A percentile compares a stretch with the other conserved stretches of the same genome.
Evolutionary conservation across 306 rosid species (phyloP).

Genomic region (Cercis canadensis): DNA sequence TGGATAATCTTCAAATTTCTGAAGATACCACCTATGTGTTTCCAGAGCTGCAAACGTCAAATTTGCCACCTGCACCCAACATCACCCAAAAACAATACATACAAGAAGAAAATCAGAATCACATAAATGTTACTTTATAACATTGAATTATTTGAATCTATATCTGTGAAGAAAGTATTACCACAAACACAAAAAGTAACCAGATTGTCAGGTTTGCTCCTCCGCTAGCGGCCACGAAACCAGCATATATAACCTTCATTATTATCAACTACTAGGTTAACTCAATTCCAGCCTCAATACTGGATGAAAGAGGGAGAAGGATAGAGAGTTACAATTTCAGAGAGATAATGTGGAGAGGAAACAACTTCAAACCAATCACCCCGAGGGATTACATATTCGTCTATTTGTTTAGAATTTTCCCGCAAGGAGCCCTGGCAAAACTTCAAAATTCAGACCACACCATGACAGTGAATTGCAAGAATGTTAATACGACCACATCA

Average conservation of each 20-base stretch:
- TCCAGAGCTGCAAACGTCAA: slow-evolving; percentile 76
- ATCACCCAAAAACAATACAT: slow-evolving; percentile 3
- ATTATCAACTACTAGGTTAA: slow-evolving; percentile 31
- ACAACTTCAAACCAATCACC: slow-evolving; percentile 91
- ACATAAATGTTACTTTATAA: neutral
- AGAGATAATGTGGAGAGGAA: slow-evolving; percentile 88
- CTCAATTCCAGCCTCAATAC: slow-evolving; percentile 6
- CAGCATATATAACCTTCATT: slow-evolving; percentile 76
- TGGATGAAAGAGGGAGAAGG: slow-evolving; percentile 1
- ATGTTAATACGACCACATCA: neutral
- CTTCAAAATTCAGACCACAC: slow-evolving; percentile 34
- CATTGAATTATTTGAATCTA: neutral
- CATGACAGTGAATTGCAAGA: neutral
- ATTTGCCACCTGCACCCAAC: slow-evolving; percentile 68
- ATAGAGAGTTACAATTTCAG: slow-evolving; percentile 76
- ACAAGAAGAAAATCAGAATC: slow-evolving; percentile 2
- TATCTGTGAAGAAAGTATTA: slow-evolving; percentile 39
- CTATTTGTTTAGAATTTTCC: slow-evolving; percentile 48
- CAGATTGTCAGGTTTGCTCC: slow-evolving; percentile 80
- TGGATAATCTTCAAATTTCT: slow-evolving; percentile 81
- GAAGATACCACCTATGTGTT: slow-evolving; percentile 82
- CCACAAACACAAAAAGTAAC: slow-evolving; percentile 84
- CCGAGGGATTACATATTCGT: slow-evolving; percentile 72
- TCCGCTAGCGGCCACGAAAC: slow-evolving; percentile 82
- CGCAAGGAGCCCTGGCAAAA: slow-evolving; percentile 78